Percentiles rank a stretch among this genome's conserved stretches.
These are phyloP conservation scores for Raffaelea albimanens DNA, from an alignment of 2,329 filamentous ascomycete species.

Conservation along the genomic window DNA sequence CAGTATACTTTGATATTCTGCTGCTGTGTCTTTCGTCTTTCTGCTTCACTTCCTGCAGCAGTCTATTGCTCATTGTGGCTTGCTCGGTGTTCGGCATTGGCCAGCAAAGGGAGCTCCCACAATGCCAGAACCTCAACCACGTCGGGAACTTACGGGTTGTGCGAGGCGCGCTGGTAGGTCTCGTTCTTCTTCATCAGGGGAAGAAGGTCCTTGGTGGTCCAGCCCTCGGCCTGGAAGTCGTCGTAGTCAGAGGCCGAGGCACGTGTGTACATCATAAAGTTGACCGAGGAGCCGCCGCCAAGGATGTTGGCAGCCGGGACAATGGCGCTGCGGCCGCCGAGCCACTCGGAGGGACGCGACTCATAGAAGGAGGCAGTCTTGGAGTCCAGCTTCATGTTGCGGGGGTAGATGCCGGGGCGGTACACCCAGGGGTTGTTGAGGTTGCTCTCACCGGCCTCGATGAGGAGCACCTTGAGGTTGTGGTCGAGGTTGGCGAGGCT, in stretches of 20 bases:
- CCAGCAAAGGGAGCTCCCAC: no score
- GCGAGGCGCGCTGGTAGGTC: slow-evolving; percentile 60
- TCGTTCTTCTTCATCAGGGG: slow-evolving; percentile 75
- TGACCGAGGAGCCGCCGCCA: slow-evolving; percentile 65
- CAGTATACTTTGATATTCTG: not conserved
- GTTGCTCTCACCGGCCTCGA: slow-evolving; percentile 64
- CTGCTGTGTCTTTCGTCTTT: no score
- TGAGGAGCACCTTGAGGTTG: slow-evolving; percentile 59
- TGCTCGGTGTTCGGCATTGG: no score
- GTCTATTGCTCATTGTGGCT: no score
- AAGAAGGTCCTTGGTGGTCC: slow-evolving; percentile 65
- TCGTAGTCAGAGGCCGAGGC: slow-evolving; percentile 66
- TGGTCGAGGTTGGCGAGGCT: slow-evolving; percentile 68
- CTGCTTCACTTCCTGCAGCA: no score
- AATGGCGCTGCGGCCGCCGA: slow-evolving; percentile 60
- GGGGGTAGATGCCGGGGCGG: slow-evolving; percentile 66
- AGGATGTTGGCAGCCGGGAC: slow-evolving; percentile 68
- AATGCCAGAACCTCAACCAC: no score
- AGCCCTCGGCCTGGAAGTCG: slow-evolving; percentile 72
- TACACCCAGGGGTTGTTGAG: slow-evolving; percentile 72
- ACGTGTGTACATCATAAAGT: slow-evolving; percentile 73
- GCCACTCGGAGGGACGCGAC: slow-evolving; percentile 63
- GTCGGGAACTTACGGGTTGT: slow-evolving; percentile 39
- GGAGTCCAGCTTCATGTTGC: slow-evolving; percentile 69
- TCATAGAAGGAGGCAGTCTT: slow-evolving; percentile 78